Base-by-base conservation (phyloP, 2,329 filamentous ascomycete species). In the Septoria linicola region DNA sequence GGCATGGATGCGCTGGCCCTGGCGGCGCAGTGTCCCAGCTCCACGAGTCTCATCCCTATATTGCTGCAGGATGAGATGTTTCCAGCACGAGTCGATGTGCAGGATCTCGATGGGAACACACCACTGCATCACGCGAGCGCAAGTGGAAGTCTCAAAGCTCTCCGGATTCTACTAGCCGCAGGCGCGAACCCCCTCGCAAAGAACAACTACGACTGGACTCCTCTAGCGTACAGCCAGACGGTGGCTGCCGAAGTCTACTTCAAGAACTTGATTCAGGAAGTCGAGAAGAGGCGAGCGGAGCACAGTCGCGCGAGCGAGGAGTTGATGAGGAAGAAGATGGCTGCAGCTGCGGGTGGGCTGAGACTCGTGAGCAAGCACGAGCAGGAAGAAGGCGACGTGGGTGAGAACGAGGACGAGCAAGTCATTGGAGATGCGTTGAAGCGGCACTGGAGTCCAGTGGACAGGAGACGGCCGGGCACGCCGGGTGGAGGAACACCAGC, bases 161-260 rank as follows among this genome's bases (percentile, higher is more conserved):
- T 95, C 48, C 78, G 89, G 36, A 86, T 89, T 30, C 74, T 95
- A 46, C 76, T 95, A 10, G 83, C 86, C 2, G 88, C 87, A 0
- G 89, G 89, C 8, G 88, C 89, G 0, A 85, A 90, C 60, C 81
- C 87, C 0, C 77, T 85, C 48, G 81, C 81, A 49, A 78, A 78
- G 59, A 95, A 95, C 65, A 73, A 82, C 2, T 89, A 85, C 76
- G 85, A 82, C 65, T 95, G 89, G 88, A 90, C 84, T 1, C 86
- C 90, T 0, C 78, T 90, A n/a, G 82, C 85, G 14, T 95, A 95
- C 68, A 88, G 84, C 56, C 83, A 87, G 11, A 92, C 87, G 0
- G 84, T 89, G 6, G 85, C 89, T 66, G 88, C 88, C 1, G 89
- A 95, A 70, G 86, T 90, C 0, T 93, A 95, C 66, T 84, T 93